These are phyloP conservation scores for Metschnikowia koreensis DNA, from an alignment of 805 yeast species.

Conservation along the genomic window DNA sequence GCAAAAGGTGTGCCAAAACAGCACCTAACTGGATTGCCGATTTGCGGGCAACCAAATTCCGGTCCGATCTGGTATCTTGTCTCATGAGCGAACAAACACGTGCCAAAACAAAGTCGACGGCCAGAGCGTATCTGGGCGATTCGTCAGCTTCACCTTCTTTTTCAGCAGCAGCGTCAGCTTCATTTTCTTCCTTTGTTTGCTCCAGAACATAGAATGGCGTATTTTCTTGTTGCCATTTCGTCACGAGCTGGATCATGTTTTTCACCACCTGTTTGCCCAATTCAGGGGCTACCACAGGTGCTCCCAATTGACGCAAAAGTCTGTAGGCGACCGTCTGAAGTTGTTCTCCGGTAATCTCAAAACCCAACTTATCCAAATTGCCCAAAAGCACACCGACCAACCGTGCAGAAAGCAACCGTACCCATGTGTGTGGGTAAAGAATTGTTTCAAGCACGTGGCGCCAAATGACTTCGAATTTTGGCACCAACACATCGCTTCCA, in stretches of 20 bases:
- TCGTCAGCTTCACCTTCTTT: slow-evolving; percentile 24
- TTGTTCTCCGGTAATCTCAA: slow-evolving; percentile 41
- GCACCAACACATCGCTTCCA: slow-evolving; percentile 28
- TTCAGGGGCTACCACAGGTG: slow-evolving; percentile 66
- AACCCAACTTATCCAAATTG: slow-evolving; percentile 33
- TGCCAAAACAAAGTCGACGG: slow-evolving; percentile 61
- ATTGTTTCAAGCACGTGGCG: slow-evolving; percentile 49
- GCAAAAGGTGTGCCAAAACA: slow-evolving; percentile 53
- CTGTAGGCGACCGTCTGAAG: slow-evolving; percentile 69
- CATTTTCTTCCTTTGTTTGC: background rate
- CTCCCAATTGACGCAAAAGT: slow-evolving; percentile 74
- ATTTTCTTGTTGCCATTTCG: slow-evolving; percentile 55
- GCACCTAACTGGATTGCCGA: slow-evolving; percentile 71
- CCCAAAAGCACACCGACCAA: slow-evolving; percentile 54
- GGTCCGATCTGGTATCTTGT: slow-evolving; percentile 56
- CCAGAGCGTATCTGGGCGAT: slow-evolving; percentile 26
- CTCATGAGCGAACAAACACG: slow-evolving; percentile 63
- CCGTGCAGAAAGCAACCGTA: slow-evolving; percentile 65
- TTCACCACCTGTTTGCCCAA: slow-evolving; percentile 65
- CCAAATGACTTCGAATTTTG: slow-evolving; percentile 47
- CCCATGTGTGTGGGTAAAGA: slow-evolving; percentile 91
- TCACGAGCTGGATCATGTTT: slow-evolving; percentile 58
- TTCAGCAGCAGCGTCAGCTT: slow-evolving; percentile 6
- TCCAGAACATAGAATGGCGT: slow-evolving; percentile 31
- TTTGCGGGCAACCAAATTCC: slow-evolving; percentile 58